Base-by-base conservation (phyloP, 148 eudicot species). In the Pouteria glomerata region DNA sequence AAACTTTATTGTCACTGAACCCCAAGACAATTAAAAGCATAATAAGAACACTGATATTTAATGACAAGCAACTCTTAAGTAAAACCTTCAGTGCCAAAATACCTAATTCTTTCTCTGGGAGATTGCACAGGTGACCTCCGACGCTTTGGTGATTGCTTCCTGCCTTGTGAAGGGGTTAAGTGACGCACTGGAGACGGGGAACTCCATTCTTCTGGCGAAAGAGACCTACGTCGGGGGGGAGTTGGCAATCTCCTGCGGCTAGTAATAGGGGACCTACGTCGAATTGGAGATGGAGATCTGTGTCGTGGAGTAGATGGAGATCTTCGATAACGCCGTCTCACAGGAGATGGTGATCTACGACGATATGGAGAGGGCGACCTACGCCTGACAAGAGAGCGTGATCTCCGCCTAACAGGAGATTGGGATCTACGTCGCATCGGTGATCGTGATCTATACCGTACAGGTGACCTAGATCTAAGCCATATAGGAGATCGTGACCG, bases 61-160 rank as follows among this genome's bases (percentile, higher is more conserved):
- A 31, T 34, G 53, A 26, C 68, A 57, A n/a, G 29, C 39, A 42
- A 42, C 18, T 56, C 59, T 18, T 23, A 24, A n/a, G n/a, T n/a
- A n/a, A n/a, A n/a, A n/a, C 23, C 24, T 31, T 19, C 14, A 50
- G 37, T 34, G 26, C 15, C 27, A 53, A 56, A 35, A 66, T 79
- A 92, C 97, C 93, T 84, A 73, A 45, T 63, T 82, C 82, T 81
- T 69, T 74, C 87, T 78, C 74, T 68, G 57, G 85, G 81, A 75
- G 90, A 83, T 56, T 67, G 74, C 33, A 74, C 76, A 72, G 92
- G 86, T 56, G 92, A 85, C 37, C 79, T 68, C 63, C 70, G 87
- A 75, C 42, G 83, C 45, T 71, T 71, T n/a, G 77, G 76, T 66
- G 86, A 85, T 53, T 71, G 76, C 57, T 68, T 83, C 59, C 73